Base-by-base conservation (phyloP, 2,329 filamentous ascomycete genomes). In the Nannizzia gypsea region DNA sequence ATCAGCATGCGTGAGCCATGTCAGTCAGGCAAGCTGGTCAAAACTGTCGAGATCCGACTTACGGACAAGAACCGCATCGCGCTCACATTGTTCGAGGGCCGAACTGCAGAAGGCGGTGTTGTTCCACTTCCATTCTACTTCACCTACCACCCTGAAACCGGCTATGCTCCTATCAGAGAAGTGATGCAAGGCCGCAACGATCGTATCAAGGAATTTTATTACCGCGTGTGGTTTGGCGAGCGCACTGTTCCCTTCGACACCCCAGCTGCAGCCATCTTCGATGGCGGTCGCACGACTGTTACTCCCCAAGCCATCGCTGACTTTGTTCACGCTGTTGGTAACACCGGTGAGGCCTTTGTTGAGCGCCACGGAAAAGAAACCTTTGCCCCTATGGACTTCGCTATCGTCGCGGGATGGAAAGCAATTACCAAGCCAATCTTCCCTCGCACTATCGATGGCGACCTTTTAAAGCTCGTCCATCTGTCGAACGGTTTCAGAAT, bases 401-500 rank as follows among this genome's bases (percentile, higher is more conserved):
- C 91, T 65, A 96, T 96, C 66, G 91, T 96, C n/a, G 88, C 95
- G 57, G 91, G 91, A 63, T 96, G 91, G 91, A 97, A 99, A 78
- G 93, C 93, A 48, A 99, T 99, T 70, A 99, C 91, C 9, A 97
- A 97, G 81, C 93, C 93, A 13, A 99, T 99, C 74, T 99, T 99
- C 82, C 93, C 93, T 65, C 86, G 90, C 66, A 89, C 85, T 63
- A 97, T 99, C 68, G 93, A 99, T 67, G 93, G 95, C 65, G 93
- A 99, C 71, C 80, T 99, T 59, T 81, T 99, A 63, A 96, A 95
- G 78, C 84, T 99, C 59, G 92, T 99, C 11, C 93, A 99, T 76
- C 77, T 99, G 63, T 97, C 93, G 56, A 99, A 99, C 74, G 87
- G 89, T 63, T 99, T 97, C 86, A 88, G 93, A 68, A 99, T 99